Conservation (phyloP, 306 rosid species). For the Pyrus betulifolia region DNA sequence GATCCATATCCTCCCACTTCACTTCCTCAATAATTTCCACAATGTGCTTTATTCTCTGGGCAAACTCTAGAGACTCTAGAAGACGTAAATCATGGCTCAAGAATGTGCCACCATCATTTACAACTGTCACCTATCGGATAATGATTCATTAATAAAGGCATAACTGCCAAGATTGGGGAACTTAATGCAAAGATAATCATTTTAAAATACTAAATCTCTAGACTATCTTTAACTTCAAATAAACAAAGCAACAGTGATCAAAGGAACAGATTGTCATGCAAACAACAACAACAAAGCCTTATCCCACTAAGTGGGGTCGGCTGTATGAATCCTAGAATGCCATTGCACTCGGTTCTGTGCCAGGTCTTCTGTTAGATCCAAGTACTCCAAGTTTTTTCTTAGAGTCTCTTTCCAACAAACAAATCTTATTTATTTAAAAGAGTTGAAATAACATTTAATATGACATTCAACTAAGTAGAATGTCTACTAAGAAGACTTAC, state of each 20-base stretch:
- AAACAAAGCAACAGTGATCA: not conserved
- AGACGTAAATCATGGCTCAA: slow-evolving; percentile 90
- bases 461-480: not conserved
- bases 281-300: no score
- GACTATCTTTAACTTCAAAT: not conserved
- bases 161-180: not conserved
- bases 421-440: not conserved
- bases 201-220: not conserved
- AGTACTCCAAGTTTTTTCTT: no score
- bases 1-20: slow-evolving; percentile 74
- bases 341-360: no score
- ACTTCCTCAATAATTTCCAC: slow-evolving; percentile 78
- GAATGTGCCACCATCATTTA: slow-evolving; percentile 49
- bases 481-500: slow-evolving; percentile 33
- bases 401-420: not conserved
- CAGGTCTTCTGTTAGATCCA: no score
- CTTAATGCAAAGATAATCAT: not conserved
- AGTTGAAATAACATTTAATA: not conserved
- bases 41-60: slow-evolving; percentile 79
- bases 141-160: not conserved
- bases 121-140: slow-evolving; percentile 47
- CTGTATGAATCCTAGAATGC: no score
- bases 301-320: no score
- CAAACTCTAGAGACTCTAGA: slow-evolving; percentile 79
- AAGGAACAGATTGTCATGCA: not conserved